Conservation (phyloP, 345 rosid genomes). For the Lagerstroemia speciosa region DNA sequence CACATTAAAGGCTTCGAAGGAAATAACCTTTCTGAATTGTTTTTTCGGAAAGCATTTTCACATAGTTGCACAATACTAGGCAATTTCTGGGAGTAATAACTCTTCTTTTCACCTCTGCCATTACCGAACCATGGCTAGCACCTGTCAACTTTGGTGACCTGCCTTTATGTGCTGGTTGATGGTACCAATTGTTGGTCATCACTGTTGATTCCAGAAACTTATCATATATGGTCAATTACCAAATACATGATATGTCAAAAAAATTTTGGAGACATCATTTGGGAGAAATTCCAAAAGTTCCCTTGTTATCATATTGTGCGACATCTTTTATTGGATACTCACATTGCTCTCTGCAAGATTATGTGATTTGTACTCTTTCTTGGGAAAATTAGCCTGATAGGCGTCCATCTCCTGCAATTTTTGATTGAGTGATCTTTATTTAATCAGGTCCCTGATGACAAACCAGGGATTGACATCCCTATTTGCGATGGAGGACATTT, state of each 20-base stretch:
- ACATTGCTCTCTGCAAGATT: background rate
- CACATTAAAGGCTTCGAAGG: background rate
- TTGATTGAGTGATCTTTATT: background rate
- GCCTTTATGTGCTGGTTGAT: no score
- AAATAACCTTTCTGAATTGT: no score
- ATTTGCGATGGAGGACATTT: constrained; percentile 81
- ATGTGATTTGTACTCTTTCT: background rate
- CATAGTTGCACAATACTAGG: background rate
- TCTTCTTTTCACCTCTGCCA: background rate
- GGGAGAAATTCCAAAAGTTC: background rate
- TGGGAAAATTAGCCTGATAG: background rate
- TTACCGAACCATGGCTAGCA: background rate
- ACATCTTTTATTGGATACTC: background rate
- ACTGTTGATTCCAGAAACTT: background rate
- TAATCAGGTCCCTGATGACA: constrained; percentile 61
- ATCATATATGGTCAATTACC: background rate
- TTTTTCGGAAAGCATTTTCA: no score
- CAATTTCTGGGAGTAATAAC: background rate
- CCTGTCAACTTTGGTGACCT: no score
- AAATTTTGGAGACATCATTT: background rate
- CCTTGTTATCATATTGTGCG: background rate
- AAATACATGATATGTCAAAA: background rate
- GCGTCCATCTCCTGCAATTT: background rate
- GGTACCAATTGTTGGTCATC: background rate
- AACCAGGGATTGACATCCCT: constrained; percentile 59